Percentiles rank a stretch among this genome's conserved stretches.
Conservation (phyloP, 2,329 filamentous ascomycete genomes). For the Pseudopyricularia cyperi region DNA sequence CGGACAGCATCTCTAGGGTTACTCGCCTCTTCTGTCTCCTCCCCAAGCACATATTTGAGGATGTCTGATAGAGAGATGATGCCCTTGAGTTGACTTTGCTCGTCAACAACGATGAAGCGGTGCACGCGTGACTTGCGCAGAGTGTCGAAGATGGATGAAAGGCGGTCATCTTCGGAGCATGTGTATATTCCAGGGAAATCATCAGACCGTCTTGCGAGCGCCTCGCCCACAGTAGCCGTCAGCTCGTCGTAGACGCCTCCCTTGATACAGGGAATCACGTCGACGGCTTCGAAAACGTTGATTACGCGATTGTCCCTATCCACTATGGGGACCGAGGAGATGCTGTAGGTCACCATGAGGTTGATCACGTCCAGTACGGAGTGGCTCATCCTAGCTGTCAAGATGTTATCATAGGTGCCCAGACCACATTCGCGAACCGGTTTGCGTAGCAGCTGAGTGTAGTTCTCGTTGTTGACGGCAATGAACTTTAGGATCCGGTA, state of each 20-base stretch:
- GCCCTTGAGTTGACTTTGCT: conserved; percentile 72
- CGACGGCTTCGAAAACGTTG: conserved; percentile 95
- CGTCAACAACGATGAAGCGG: conserved; percentile 83
- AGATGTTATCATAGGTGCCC: conserved; percentile 70
- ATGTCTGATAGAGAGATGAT: conserved; percentile 94
- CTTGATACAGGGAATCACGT: conserved; percentile 93
- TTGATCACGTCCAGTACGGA: conserved; percentile 92
- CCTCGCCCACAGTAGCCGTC: conserved; percentile 74
- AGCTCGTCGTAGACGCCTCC: conserved; percentile 87
- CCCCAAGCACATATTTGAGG: conserved; percentile 82
- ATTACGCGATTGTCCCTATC: conserved; percentile 67
- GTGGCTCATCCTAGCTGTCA: conserved; percentile 77
- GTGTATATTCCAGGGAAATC: conserved; percentile 97
- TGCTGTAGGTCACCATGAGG: conserved; percentile 81
- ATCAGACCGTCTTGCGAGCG: conserved; percentile 71
- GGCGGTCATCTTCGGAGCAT: conserved; percentile 77
- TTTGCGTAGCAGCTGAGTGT: conserved; percentile 81
- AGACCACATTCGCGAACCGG: conserved; percentile 72
- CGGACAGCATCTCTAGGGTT: background rate
- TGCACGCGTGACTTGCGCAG: conserved; percentile 92
- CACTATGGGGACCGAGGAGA: conserved; percentile 87
- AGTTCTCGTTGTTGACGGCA: conserved; percentile 76
- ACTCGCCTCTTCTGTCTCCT: conserved; percentile 37
- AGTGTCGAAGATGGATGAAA: conserved; percentile 94
- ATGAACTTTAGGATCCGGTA: conserved; percentile 99